Evolutionary conservation across 179 eudicot genomes (phyloP).

Genomic region (Beta macrorhiza): DNA sequence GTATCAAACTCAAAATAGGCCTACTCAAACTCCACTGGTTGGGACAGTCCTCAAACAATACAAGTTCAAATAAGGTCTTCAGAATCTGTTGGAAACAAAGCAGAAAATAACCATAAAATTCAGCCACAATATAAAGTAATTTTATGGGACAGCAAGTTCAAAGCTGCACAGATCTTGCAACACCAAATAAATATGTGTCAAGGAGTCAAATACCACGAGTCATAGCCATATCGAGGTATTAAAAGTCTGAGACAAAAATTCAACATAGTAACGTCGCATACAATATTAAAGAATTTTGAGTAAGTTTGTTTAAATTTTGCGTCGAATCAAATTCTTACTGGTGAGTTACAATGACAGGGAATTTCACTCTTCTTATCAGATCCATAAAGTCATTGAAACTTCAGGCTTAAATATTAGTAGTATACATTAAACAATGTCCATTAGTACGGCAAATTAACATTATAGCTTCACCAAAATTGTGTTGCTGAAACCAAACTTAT

Average conservation of each 20-base stretch:
- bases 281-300: not conserved
- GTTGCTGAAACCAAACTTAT: too few species aligned
- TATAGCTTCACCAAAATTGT: too few species aligned
- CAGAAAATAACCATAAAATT: constrained; percentile 1
- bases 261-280: not conserved
- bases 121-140: not conserved
- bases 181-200: not conserved
- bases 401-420: too few species aligned
- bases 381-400: too few species aligned
- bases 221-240: not conserved
- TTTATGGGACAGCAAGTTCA: not conserved
- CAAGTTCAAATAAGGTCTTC: constrained; percentile 89
- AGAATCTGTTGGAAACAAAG: constrained; percentile 54
- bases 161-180: not conserved
- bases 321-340: not conserved
- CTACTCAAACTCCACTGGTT: constrained; percentile 98
- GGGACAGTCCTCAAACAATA: constrained; percentile 80
- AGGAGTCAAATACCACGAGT: not conserved
- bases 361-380: too few species aligned
- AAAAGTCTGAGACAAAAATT: too few species aligned
- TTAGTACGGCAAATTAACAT: too few species aligned
- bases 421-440: too few species aligned
- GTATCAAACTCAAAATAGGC: constrained; percentile 90
- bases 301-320: not conserved
- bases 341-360: too few species aligned